A percentile compares a stretch with the other conserved stretches of the same genome.
phyloP scores from a whole-genome alignment of 495 filamentous ascomycete genomes.

The Aspergillus ellipticus region DNA sequence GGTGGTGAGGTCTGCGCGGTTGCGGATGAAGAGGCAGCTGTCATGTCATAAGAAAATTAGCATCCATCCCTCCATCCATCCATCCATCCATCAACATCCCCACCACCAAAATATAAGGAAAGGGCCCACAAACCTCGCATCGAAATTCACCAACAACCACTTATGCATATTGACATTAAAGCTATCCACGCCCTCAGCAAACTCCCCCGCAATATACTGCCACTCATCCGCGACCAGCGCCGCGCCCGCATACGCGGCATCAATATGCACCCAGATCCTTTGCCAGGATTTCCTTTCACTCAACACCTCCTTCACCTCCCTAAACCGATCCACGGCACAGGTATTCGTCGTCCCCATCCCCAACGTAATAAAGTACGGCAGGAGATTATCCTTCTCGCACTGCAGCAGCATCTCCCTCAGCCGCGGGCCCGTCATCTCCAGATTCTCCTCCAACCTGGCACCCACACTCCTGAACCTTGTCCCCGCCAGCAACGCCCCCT shows the following conservation, averaged over 20 bases:
- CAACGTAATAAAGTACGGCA: conserved; percentile 83
- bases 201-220: conserved; percentile 60
- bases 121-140: conserved; percentile 55
- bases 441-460: conserved; percentile 56
- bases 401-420: conserved; percentile 60
- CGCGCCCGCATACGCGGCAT: conserved; percentile 90
- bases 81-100: not conserved
- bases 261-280: conserved; percentile 89
- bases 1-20: conserved; percentile 68
- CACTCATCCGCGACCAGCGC: conserved; percentile 79
- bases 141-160: conserved; percentile 94
- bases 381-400: conserved; percentile 59
- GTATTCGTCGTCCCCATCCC: conserved; percentile 85
- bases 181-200: conserved; percentile 68
- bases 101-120: not conserved
- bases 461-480: conserved; percentile 69
- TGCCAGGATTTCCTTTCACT: conserved; percentile 54
- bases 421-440: conserved; percentile 64
- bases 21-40: conserved; percentile 73
- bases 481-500: conserved; percentile 82
- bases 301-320: conserved; percentile 62
- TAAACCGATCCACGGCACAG: conserved; percentile 81
- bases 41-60: no score
- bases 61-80: no score
- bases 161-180: conserved; percentile 98